These are phyloP conservation scores for Orbilia javanica DNA, from an alignment of 2,329 filamentous ascomycete species.

Conservation along the genomic window DNA sequence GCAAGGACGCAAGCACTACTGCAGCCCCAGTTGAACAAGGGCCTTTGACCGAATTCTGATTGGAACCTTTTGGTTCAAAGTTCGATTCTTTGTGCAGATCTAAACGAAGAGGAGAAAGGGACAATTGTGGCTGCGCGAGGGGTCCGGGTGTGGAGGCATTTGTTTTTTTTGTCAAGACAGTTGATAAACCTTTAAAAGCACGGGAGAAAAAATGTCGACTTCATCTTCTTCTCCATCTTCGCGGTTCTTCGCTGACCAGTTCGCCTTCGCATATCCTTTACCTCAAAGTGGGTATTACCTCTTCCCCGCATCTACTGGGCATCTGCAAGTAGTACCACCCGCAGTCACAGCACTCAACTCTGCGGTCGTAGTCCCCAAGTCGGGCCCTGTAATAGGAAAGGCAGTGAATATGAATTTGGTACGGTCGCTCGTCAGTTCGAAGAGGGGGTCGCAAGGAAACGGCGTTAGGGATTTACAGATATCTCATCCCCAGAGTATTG, in stretches of 20 bases:
- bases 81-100: slow-evolving; percentile 45
- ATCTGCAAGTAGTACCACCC: slow-evolving; percentile 29
- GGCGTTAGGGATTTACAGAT: slow-evolving; percentile 50
- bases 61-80: slow-evolving; percentile 25
- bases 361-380: not conserved
- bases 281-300: slow-evolving; percentile 32
- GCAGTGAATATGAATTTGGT: slow-evolving; percentile 53
- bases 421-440: slow-evolving; percentile 55
- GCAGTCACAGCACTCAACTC: slow-evolving; percentile 21
- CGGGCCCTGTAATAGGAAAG: slow-evolving; percentile 25
- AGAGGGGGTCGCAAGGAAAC: slow-evolving; percentile 31
- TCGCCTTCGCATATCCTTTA: slow-evolving; percentile 37
- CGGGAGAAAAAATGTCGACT: slow-evolving; percentile 27
- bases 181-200: slow-evolving; percentile 51
- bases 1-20: slow-evolving; percentile 43
- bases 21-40: slow-evolving; percentile 43
- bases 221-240: slow-evolving; percentile 47
- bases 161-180: slow-evolving; percentile 42
- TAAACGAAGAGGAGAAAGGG: slow-evolving; percentile 37
- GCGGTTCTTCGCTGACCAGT: slow-evolving; percentile 46
- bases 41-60: slow-evolving; percentile 23
- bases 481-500: slow-evolving; percentile 46
- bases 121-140: slow-evolving; percentile 36
- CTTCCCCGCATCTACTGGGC: slow-evolving; percentile 35
- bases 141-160: slow-evolving; percentile 41